phyloP scores from a whole-genome alignment of 75 land plant genomes.

The Larix kaempferi region DNA sequence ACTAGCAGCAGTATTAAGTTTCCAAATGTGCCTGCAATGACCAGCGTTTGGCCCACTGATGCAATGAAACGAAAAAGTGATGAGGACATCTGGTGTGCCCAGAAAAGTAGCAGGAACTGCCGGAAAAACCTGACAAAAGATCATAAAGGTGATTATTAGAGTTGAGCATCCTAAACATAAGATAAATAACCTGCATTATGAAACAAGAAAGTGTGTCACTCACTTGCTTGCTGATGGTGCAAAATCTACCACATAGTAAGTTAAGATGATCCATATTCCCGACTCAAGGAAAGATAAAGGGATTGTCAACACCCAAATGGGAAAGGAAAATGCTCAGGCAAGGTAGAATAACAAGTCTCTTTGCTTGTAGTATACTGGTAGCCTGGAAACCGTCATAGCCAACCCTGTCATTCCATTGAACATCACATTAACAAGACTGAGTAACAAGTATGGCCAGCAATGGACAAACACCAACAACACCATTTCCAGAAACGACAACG shows the following conservation, averaged over 20 bases:
- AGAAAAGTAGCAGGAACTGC: conserved; percentile 59
- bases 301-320: conserved; percentile 58
- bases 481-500: no score
- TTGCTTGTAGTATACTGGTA: conserved; percentile 89
- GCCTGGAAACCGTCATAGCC: conserved; percentile 57
- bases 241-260: conserved; percentile 71
- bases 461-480: no score
- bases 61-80: conserved; percentile 74
- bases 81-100: conserved; percentile 70
- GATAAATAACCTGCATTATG: not conserved
- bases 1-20: conserved; percentile 52
- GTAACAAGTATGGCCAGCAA: no score
- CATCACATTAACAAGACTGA: conserved; percentile 36
- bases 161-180: not conserved
- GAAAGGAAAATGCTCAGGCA: conserved; percentile 76
- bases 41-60: conserved; percentile 63
- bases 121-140: conserved; percentile 56
- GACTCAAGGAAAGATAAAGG: conserved; percentile 64
- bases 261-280: conserved; percentile 50
- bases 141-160: not conserved
- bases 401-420: conserved; percentile 81
- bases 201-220: conserved; percentile 2
- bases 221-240: conserved; percentile 68
- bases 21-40: conserved; percentile 76
- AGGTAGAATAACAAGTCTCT: conserved; percentile 73